These are phyloP conservation scores for Fusarium verrucosum DNA, from an alignment of 2,329 filamentous ascomycete genomes.

Conservation along the genomic window DNA sequence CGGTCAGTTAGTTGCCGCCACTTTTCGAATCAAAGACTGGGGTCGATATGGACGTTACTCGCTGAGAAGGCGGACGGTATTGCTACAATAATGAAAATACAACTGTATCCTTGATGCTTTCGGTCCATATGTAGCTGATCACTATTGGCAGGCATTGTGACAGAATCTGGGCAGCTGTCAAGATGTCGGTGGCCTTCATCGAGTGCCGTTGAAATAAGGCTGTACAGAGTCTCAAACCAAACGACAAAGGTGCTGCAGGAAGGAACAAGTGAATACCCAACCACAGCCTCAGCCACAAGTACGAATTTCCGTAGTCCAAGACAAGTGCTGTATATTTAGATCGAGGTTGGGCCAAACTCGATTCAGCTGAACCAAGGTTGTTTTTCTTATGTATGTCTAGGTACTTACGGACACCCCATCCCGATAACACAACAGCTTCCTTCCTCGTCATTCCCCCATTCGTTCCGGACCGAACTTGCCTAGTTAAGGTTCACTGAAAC, in stretches of 20 bases:
- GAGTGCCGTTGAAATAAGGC: conserved; percentile 31
- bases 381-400: too few species aligned
- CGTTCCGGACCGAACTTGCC: conserved; percentile 15
- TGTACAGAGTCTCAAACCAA: conserved; percentile 8
- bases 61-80: neutral
- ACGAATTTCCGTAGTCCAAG: neutral
- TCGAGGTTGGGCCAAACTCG: neutral
- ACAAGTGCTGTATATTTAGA: neutral
- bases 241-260: neutral
- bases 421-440: conserved; percentile 7
- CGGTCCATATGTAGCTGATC: neutral
- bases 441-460: conserved; percentile 26
- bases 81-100: neutral
- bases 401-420: neutral
- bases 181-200: neutral
- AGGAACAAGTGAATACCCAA: neutral
- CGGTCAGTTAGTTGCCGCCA: conserved; percentile 15
- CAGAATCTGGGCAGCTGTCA: neutral
- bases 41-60: neutral
- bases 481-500: neutral
- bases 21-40: neutral
- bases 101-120: neutral
- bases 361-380: conserved; percentile 21
- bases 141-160: neutral
- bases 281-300: neutral